phyloP scores from a whole-genome alignment of 2,329 filamentous ascomycete species.

The Blumeria graminis region DNA sequence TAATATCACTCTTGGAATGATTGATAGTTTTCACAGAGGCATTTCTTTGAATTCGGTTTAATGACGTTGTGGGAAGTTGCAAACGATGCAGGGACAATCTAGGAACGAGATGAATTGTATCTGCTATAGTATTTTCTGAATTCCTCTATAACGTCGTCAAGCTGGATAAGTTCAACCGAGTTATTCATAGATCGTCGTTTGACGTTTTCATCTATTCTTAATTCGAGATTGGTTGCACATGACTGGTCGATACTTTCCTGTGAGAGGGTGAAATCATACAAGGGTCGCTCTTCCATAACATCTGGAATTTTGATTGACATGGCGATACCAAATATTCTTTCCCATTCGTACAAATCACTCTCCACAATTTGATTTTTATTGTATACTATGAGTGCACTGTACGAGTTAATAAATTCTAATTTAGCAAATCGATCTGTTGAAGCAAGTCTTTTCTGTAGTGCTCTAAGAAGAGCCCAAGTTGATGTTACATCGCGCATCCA shows the following conservation, averaged over 20 bases:
- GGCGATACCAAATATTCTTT: not conserved
- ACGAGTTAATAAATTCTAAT: not conserved
- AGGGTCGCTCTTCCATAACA: not conserved
- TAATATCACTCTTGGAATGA: not conserved
- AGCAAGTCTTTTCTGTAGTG: not conserved
- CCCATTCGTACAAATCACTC: not conserved
- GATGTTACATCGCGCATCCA: not conserved
- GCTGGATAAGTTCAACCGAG: not conserved
- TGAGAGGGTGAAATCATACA: not conserved
- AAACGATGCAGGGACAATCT: not conserved
- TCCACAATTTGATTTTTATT: not conserved
- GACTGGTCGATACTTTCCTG: not conserved
- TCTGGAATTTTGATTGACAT: not conserved
- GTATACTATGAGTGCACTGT: not conserved
- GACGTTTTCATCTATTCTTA: slow-evolving; percentile 1
- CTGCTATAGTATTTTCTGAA: not conserved
- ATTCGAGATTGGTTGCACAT: not conserved
- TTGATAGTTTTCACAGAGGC: not conserved
- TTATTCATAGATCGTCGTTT: not conserved
- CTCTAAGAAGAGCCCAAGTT: not conserved
- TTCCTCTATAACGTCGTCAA: not conserved
- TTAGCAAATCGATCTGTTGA: not conserved
- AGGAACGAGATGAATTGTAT: not conserved
- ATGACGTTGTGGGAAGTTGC: not conserved
- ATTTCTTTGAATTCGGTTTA: not conserved